phyloP scores from a whole-genome alignment of 2,329 filamentous ascomycete species.

The Epichloe festucae region DNA sequence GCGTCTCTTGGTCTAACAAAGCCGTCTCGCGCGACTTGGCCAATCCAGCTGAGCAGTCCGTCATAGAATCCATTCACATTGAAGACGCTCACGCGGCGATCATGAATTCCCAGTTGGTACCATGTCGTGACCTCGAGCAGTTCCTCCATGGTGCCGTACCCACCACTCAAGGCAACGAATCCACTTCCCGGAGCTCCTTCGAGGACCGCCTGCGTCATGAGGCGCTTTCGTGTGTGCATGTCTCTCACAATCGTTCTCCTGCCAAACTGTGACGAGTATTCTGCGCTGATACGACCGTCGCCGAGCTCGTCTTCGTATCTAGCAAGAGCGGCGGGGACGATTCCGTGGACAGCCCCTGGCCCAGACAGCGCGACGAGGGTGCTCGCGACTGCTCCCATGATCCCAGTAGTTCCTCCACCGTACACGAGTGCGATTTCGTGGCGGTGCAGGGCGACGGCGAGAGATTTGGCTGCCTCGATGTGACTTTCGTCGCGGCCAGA shows the following conservation, averaged over 20 bases:
- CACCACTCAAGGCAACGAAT: slow-evolving; percentile 79
- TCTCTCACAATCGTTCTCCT: slow-evolving; percentile 76
- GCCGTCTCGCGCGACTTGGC: slow-evolving; percentile 55
- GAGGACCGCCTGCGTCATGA: slow-evolving; percentile 81
- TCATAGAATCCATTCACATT: slow-evolving; percentile 89
- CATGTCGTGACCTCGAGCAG: slow-evolving; percentile 79
- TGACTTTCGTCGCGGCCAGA: slow-evolving; percentile 61
- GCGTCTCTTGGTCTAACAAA: slow-evolving; percentile 43
- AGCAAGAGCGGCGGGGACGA: slow-evolving; percentile 77
- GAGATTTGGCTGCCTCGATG: slow-evolving; percentile 59
- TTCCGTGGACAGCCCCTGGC: slow-evolving; percentile 70
- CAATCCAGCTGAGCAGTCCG: slow-evolving; percentile 68
- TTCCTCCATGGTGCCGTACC: slow-evolving; percentile 90
- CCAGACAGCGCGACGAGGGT: slow-evolving; percentile 74
- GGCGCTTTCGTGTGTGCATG: slow-evolving; percentile 87
- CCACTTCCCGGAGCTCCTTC: slow-evolving; percentile 70
- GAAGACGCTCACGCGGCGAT: slow-evolving; percentile 59
- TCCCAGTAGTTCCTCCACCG: slow-evolving; percentile 78
- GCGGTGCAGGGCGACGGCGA: slow-evolving; percentile 59
- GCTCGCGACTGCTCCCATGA: slow-evolving; percentile 87
- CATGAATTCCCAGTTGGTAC: slow-evolving; percentile 91
- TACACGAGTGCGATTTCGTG: slow-evolving; percentile 76
- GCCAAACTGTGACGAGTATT: slow-evolving; percentile 53
- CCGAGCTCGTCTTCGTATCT: slow-evolving; percentile 56
- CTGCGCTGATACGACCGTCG: slow-evolving; percentile 11